Percentiles rank a stretch among this genome's conserved stretches.
Conservation (phyloP, 441 rosid species). For the Gossypium davidsonii region DNA sequence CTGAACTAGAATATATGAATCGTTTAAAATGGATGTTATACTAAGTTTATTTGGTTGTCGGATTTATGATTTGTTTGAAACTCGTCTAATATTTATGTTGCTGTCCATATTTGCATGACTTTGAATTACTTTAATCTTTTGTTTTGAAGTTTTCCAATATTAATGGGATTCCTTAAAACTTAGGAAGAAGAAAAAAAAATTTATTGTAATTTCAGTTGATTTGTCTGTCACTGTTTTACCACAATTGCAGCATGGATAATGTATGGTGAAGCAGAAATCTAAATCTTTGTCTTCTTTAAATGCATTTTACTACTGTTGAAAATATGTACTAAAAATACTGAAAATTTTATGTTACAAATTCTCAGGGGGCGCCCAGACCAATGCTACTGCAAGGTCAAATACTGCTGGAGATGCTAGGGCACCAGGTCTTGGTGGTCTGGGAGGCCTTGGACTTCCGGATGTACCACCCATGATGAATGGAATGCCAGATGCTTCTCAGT, state of each 20-base stretch:
- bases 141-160: not conserved
- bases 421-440: slow-evolving; percentile 36
- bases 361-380: slow-evolving; percentile 41
- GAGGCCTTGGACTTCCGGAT: slow-evolving; percentile 43
- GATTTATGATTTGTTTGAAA: slow-evolving; percentile 1
- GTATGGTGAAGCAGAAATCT: not conserved
- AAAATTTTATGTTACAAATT: slow-evolving; percentile 8
- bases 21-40: not conserved
- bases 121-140: not conserved
- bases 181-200: not conserved
- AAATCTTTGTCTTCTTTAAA: not conserved
- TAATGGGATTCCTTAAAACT: not conserved
- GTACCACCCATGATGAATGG: slow-evolving; percentile 36
- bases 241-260: not conserved
- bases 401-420: slow-evolving; percentile 33
- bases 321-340: not conserved
- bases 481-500: slow-evolving; percentile 43
- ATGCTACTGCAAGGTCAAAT: slow-evolving; percentile 30
- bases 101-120: not conserved
- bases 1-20: not conserved
- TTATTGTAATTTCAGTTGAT: not conserved
- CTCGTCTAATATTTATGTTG: not conserved
- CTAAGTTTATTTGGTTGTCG: not conserved
- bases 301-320: not conserved
- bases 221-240: not conserved